Percentiles rank a stretch among this genome's conserved stretches.
These are phyloP conservation scores for Corrigiola litoralis DNA, from an alignment of 179 eudicot species.

Conservation along the genomic window DNA sequence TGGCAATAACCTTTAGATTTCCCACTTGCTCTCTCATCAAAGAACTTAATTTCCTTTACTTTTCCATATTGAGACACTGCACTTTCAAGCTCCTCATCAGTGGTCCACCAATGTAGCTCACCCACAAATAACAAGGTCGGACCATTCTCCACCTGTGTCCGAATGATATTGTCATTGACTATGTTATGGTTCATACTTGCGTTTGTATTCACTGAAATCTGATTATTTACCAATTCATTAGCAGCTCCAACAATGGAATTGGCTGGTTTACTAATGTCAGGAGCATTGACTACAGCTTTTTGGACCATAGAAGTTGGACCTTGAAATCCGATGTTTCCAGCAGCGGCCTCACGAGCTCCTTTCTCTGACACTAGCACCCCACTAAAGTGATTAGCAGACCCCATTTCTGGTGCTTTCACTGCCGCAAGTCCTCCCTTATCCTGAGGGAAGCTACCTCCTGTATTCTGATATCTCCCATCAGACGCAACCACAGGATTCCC, in stretches of 20 bases:
- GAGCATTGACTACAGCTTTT: conserved; percentile 27
- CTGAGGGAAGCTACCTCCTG: conserved; percentile 36
- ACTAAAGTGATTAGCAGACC: conserved; percentile 26
- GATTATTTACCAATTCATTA: conserved; percentile 39
- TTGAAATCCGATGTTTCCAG: conserved; percentile 45
- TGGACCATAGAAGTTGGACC: conserved; percentile 39
- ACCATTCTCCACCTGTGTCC: conserved; percentile 66
- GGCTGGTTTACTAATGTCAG: conserved; percentile 27
- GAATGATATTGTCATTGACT: conserved; percentile 42
- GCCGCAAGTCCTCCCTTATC: conserved; percentile 37
- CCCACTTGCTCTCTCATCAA: conserved; percentile 96
- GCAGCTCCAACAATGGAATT: conserved; percentile 33
- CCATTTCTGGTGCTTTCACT: conserved; percentile 35
- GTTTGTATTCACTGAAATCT: conserved; percentile 36
- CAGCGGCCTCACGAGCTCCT: conserved; percentile 35
- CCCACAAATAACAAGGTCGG: conserved; percentile 87
- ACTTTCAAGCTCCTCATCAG: conserved; percentile 83
- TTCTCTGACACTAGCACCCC: conserved; percentile 37
- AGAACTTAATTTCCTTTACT: conserved; percentile 84
- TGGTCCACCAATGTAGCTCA: conserved; percentile 98
- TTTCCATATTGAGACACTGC: conserved; percentile 71
- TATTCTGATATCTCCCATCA: conserved; percentile 35
- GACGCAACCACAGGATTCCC: conserved; percentile 30
- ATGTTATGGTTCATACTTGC: conserved; percentile 36
- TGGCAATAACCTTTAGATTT: conserved; percentile 98